phyloP scores from a whole-genome alignment of 371 early-diverging fungal species.

The Haplosporangium sp. region DNA sequence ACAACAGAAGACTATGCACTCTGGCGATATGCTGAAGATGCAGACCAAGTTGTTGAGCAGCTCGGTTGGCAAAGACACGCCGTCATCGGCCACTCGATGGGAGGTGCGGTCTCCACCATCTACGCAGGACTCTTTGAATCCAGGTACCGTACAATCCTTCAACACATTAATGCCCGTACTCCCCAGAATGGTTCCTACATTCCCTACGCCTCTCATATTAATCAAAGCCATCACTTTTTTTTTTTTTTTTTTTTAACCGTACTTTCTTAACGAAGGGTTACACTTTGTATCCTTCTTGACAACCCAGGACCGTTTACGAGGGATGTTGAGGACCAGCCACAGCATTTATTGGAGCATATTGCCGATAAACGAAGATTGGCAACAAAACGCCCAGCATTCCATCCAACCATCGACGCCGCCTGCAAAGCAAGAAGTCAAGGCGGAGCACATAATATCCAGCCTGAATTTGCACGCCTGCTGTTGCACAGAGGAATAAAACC shows the following conservation, averaged over 20 bases:
- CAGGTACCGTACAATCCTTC: slow-evolving; percentile 15
- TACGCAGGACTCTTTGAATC: slow-evolving; percentile 36
- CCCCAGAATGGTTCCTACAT: too few relatives aligned
- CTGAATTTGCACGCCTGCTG: slow-evolving; percentile 22
- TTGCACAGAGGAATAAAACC: slow-evolving; percentile 26
- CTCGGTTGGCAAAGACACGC: slow-evolving; percentile 52
- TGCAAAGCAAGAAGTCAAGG: slow-evolving; percentile 31
- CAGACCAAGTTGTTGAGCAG: slow-evolving; percentile 46
- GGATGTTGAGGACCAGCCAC: slow-evolving; percentile 39
- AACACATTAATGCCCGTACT: too few relatives aligned
- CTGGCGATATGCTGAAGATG: slow-evolving; percentile 51
- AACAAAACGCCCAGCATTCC: slow-evolving; percentile 32
- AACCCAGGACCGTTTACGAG: slow-evolving; percentile 46
- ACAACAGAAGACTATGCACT: slow-evolving; percentile 44
- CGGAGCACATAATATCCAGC: slow-evolving; percentile 25
- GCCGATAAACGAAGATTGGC: slow-evolving; percentile 28
- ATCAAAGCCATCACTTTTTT: too few relatives aligned
- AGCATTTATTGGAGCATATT: slow-evolving; percentile 41
- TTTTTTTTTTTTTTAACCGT: not conserved
- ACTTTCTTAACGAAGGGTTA: slow-evolving; percentile 10
- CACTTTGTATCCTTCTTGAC: slow-evolving; percentile 36
- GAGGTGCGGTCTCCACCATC: slow-evolving; percentile 37
- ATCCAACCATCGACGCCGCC: slow-evolving; percentile 38
- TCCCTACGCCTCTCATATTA: too few relatives aligned
- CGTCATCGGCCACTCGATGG: slow-evolving; percentile 51